Percentiles rank a stretch among this genome's conserved stretches.
Evolutionary conservation across 31 red algal species (phyloP).

Genomic region (Asparagopsis taxiformis): DNA sequence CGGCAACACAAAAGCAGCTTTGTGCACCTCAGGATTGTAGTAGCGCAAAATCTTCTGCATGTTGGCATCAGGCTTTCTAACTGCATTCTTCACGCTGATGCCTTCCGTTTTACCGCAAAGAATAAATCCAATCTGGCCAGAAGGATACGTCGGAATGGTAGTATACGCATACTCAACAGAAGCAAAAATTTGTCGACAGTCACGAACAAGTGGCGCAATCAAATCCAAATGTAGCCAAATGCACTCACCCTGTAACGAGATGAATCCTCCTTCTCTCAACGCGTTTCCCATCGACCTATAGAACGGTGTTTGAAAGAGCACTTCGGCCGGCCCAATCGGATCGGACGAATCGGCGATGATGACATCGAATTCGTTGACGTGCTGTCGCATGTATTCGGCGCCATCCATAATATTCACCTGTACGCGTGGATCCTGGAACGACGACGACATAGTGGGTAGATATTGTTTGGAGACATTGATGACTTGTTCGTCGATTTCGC

Average conservation of each 20-base stretch:
- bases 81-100: slow-evolving; percentile 12
- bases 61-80: slow-evolving; percentile 9
- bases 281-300: slow-evolving; percentile 53
- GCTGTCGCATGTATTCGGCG: slow-evolving; percentile 56
- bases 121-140: slow-evolving; percentile 95
- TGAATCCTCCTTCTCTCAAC: slow-evolving; percentile 68
- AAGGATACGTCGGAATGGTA: slow-evolving; percentile 90
- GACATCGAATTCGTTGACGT: slow-evolving; percentile 73
- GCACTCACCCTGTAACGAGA: slow-evolving; percentile 85
- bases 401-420: slow-evolving; percentile 70
- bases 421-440: slow-evolving; percentile 57
- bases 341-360: slow-evolving; percentile 96
- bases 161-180: slow-evolving; percentile 88
- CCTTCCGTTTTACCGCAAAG: slow-evolving; percentile 57
- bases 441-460: slow-evolving; percentile 56
- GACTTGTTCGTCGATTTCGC: slow-evolving; percentile 90
- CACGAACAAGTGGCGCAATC: slow-evolving; percentile 53
- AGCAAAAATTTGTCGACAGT: slow-evolving; percentile 66
- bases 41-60: slow-evolving; percentile 51
- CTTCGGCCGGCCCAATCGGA: slow-evolving; percentile 91
- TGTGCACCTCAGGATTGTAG: slow-evolving; percentile 84
- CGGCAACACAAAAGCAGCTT: slow-evolving; percentile 92
- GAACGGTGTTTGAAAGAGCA: slow-evolving; percentile 72
- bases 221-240: slow-evolving; percentile 92
- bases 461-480: slow-evolving; percentile 72